Base-by-base conservation (phyloP, 805 yeast genomes). In the Blastobotrys robertii region DNA sequence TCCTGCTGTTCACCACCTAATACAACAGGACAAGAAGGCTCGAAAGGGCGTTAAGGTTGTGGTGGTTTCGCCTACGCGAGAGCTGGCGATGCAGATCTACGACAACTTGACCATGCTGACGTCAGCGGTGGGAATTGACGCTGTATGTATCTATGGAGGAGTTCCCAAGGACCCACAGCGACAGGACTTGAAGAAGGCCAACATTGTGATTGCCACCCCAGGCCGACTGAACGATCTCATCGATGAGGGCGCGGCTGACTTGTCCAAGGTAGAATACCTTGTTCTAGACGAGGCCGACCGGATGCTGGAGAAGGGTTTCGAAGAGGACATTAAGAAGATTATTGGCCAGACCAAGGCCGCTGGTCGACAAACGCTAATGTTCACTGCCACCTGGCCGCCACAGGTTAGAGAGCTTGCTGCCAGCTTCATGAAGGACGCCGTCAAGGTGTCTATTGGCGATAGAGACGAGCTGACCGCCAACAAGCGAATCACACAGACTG, bases 311-410 rank as follows among this genome's bases (percentile, higher is more conserved):
- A 92, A 84, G 65, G 99, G 99, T 31, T 92, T 92, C 57, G 97
- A 94, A 66, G 94, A 90, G 61, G 98, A 90, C 64, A 90, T 92
- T 59, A 86, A 84, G 61, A 70, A 73, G 50, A 86, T 92, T 51
- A 77, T 92, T 59, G 74, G 81, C 44, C 72, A 85, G 11, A 68
- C 74, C 16, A 57, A 65, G 29, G 41, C 57, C 2, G 60, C 63
- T 19, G 55, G 72, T 25, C 73, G 97, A 67, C 97, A 90, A 65
- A 92, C 98, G 0, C 72, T 92, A 50, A 92, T 92, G 97, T 92
- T 92, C 66, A 90, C 98, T 8, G 99, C 99, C n/a, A 92, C 99
- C 1, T 92, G 98, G 98, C 99, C 99, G n/a, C 84, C 84, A 55
- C 95, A 90, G 66, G 97, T 92, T 30, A 80, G 97, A 59, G 94